Percentiles rank a stretch among this genome's conserved stretches.
These are phyloP conservation scores for Helicocarpus griseus DNA, from an alignment of 2,329 filamentous ascomycete genomes.

Conservation along the genomic window DNA sequence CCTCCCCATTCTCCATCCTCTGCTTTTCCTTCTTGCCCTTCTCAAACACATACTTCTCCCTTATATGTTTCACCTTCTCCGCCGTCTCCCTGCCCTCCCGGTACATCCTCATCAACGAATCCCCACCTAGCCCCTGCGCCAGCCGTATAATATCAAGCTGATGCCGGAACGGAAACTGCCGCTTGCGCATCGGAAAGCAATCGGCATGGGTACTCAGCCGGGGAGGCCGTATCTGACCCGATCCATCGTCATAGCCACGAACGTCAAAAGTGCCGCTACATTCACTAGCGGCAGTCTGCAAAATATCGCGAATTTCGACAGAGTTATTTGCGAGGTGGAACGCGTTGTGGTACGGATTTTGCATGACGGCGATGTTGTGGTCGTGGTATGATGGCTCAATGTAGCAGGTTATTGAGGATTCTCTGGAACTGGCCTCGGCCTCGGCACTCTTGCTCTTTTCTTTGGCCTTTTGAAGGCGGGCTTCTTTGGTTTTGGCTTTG, in stretches of 20 bases:
- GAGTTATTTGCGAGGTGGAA: constrained; percentile 18
- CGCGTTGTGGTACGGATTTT: constrained; percentile 24
- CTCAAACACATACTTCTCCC: not conserved
- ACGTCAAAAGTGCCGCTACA: not conserved
- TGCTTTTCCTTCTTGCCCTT: not conserved
- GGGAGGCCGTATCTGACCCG: constrained; percentile 12
- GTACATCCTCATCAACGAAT: constrained; percentile 19
- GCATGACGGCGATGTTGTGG: constrained; percentile 18
- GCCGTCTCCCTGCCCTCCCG: constrained; percentile 13
- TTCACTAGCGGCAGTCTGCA: constrained; percentile 8
- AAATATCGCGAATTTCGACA: constrained; percentile 22
- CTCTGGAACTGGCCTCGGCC: not conserved
- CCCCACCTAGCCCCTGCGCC: constrained; percentile 18
- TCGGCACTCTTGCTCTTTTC: not conserved
- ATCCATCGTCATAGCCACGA: too few species aligned
- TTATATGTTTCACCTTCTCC: not conserved
- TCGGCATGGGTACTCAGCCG: constrained; percentile 24
- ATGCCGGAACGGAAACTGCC: constrained; percentile 11
- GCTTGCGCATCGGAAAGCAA: constrained; percentile 21
- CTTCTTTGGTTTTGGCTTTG: constrained; percentile 2
- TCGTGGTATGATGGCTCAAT: constrained; percentile 22
- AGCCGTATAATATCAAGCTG: constrained; percentile 14
- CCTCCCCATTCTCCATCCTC: not conserved
- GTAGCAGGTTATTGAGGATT: constrained; percentile 13
- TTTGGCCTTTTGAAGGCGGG: not conserved